Evolutionary conservation across 2,329 filamentous ascomycete genomes (phyloP).

Genomic region (Colletotrichum sp.): DNA sequence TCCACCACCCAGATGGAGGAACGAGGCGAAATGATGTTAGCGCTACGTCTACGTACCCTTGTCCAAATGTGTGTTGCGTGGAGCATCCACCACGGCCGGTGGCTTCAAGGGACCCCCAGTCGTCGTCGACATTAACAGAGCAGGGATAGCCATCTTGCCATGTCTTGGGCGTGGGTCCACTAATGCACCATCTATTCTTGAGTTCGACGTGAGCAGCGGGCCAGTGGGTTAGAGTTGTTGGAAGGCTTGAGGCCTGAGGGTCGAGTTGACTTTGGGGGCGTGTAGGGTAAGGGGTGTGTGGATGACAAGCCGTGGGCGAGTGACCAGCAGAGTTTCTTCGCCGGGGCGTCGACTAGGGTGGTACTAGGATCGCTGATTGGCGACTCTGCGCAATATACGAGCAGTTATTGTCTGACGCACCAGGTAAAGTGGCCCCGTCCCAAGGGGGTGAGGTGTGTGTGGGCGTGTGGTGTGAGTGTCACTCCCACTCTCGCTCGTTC

Average conservation of each 20-base stretch:
- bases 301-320: conserved; percentile 23
- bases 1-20: conserved; percentile 13
- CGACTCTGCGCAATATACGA: conserved; percentile 57
- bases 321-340: conserved; percentile 26
- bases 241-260: conserved; percentile 17
- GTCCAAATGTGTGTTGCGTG: conserved; percentile 34
- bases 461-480: conserved; percentile 6
- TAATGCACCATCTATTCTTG: conserved; percentile 52
- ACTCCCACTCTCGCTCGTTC: background rate
- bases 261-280: conserved; percentile 13
- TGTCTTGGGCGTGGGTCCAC: conserved; percentile 28
- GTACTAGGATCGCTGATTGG: conserved; percentile 34
- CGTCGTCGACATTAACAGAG: conserved; percentile 25
- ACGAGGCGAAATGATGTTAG: conserved; percentile 24
- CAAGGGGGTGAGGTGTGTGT: conserved; percentile 25
- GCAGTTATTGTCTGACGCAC: conserved; percentile 54
- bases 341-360: conserved; percentile 27
- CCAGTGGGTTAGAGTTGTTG: conserved; percentile 37
- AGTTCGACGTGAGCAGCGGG: conserved; percentile 27
- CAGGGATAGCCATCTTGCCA: conserved; percentile 30
- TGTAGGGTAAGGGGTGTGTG: conserved; percentile 24
- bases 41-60: conserved; percentile 19
- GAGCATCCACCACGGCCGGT: conserved; percentile 34
- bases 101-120: conserved; percentile 26
- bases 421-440: conserved; percentile 44